Evolutionary conservation across 2,329 filamentous ascomycete species (phyloP).

Genomic region (Lachnellula willkommii): DNA sequence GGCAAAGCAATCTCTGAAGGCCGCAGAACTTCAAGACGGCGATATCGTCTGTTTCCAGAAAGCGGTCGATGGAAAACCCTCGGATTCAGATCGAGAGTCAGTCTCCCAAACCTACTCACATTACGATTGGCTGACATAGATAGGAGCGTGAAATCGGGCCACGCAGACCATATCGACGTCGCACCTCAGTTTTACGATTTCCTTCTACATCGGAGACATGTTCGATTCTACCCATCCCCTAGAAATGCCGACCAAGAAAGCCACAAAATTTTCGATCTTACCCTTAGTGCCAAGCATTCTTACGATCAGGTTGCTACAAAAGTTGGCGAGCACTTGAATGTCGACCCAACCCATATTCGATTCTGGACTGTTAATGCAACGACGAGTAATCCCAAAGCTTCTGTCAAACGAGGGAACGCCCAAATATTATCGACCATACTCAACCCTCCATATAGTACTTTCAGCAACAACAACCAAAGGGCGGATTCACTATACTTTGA

Average conservation of each 20-base stretch:
- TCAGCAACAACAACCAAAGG: constrained; percentile 65
- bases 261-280: constrained; percentile 66
- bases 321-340: constrained; percentile 69
- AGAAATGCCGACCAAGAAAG: constrained; percentile 42
- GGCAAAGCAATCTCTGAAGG: constrained; percentile 78
- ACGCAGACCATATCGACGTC: constrained; percentile 56
- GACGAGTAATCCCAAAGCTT: constrained; percentile 69
- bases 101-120: constrained; percentile 6
- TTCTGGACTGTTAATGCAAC: constrained; percentile 81
- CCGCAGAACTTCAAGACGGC: constrained; percentile 92
- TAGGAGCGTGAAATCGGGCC: constrained; percentile 12
- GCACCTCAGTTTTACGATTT: constrained; percentile 91
- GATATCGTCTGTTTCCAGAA: constrained; percentile 95
- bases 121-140: constrained; percentile 15
- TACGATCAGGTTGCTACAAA: constrained; percentile 85
- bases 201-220: constrained; percentile 72
- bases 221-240: constrained; percentile 71
- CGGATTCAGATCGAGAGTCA: constrained; percentile 14
- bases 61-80: constrained; percentile 43
- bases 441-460: constrained; percentile 64
- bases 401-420: constrained; percentile 64
- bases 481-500: constrained; percentile 85
- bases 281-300: constrained; percentile 78
- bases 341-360: constrained; percentile 80
- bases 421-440: constrained; percentile 76